These are phyloP conservation scores for Sugiyamaella castrensis DNA, from an alignment of 1,139 yeast genomes.

Conservation along the genomic window DNA sequence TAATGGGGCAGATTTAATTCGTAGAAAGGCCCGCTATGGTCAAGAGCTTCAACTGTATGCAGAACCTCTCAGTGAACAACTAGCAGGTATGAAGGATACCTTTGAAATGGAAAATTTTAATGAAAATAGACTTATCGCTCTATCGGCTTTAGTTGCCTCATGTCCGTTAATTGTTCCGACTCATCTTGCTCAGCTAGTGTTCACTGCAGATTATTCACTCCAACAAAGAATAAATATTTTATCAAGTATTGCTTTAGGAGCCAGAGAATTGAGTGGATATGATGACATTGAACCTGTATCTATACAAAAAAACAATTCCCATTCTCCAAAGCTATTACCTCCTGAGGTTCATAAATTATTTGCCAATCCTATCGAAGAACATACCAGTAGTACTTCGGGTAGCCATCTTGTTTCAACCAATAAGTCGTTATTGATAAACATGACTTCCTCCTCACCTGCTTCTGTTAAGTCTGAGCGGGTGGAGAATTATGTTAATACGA, in stretches of 20 bases:
- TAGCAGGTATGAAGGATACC: constrained; percentile 50
- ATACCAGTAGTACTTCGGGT: not conserved
- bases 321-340: constrained; percentile 49
- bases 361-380: not conserved
- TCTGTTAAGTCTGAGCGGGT: not conserved
- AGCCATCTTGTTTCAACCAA: not conserved
- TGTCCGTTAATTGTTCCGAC: constrained; percentile 44
- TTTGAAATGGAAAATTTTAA: constrained; percentile 53
- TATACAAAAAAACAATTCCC: constrained; percentile 23
- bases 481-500: not conserved
- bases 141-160: constrained; percentile 54
- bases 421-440: not conserved
- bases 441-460: not conserved
- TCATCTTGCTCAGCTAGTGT: constrained; percentile 44
- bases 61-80: constrained; percentile 44
- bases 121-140: constrained; percentile 46
- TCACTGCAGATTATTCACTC: constrained; percentile 63
- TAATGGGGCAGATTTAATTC: constrained; percentile 53
- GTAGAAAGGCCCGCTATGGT: constrained; percentile 52
- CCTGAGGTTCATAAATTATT: constrained; percentile 42
- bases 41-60: constrained; percentile 54
- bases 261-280: constrained; percentile 52
- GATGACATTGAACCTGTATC: constrained; percentile 29
- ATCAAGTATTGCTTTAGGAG: constrained; percentile 53
- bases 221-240: constrained; percentile 58